phyloP scores from a whole-genome alignment of 2,329 filamentous ascomycete genomes.

The Colletotrichum somersetense region DNA sequence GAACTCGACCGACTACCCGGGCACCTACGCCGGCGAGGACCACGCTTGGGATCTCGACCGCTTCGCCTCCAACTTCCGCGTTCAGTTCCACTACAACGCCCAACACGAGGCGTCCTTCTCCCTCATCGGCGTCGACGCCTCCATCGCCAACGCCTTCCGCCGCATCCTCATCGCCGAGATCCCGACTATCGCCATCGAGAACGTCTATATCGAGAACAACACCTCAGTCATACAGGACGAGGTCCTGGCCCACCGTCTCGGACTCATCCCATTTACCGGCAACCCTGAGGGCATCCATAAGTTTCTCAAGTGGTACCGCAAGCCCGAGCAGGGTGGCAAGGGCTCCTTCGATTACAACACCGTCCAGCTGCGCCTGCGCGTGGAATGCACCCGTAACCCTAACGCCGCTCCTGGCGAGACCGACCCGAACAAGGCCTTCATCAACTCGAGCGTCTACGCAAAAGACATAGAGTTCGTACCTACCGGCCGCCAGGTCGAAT shows the following conservation, averaged over 20 bases:
- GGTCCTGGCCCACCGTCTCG: slow-evolving; percentile 90
- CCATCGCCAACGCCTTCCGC: slow-evolving; percentile 96
- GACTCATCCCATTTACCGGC: slow-evolving; percentile 90
- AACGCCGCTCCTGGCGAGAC: slow-evolving; percentile 78
- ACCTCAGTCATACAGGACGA: slow-evolving; percentile 98
- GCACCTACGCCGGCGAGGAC: slow-evolving; percentile 90
- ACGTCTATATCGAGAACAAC: slow-evolving; percentile 94
- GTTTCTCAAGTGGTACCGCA: slow-evolving; percentile 86
- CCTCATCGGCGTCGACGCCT: slow-evolving; percentile 89
- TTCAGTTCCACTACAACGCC: slow-evolving; percentile 88
- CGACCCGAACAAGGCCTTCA: slow-evolving; percentile 87
- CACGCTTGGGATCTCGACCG: slow-evolving; percentile 81
- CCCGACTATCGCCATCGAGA: slow-evolving; percentile 93
- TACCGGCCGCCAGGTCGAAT: slow-evolving; percentile 74
- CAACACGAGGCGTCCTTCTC: slow-evolving; percentile 87
- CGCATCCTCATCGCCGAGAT: slow-evolving; percentile 96
- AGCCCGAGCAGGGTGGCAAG: slow-evolving; percentile 73
- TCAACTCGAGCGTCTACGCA: slow-evolving; percentile 87
- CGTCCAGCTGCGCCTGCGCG: slow-evolving; percentile 79
- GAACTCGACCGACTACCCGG: slow-evolving; percentile 90
- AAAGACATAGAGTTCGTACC: slow-evolving; percentile 82
- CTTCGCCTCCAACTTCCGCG: slow-evolving; percentile 77
- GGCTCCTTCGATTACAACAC: slow-evolving; percentile 87
- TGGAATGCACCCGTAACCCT: slow-evolving; percentile 84
- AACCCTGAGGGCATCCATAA: slow-evolving; percentile 79